phyloP scores from a whole-genome alignment of 2,329 filamentous ascomycete genomes.

The Penicillium sp. region DNA sequence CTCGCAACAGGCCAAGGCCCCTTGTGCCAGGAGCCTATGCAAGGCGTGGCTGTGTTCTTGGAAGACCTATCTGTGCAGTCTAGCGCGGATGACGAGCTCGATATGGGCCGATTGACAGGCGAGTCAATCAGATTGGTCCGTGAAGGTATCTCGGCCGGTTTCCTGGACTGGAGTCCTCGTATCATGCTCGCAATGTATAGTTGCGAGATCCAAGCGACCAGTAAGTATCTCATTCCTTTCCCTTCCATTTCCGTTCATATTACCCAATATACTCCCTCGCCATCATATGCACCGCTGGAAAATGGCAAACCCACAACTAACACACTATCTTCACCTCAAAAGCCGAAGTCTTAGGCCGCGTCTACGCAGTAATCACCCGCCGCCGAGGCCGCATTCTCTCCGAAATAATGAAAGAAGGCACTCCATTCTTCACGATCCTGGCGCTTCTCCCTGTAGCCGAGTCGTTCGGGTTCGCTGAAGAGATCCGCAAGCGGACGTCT shows the following conservation, averaged over 20 bases:
- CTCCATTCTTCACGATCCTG: conserved; percentile 91
- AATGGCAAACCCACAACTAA: conserved; percentile 4
- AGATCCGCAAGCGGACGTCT: conserved; percentile 91
- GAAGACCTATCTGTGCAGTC: conserved; percentile 69
- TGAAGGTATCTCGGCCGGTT: conserved; percentile 76
- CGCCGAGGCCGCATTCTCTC: conserved; percentile 84
- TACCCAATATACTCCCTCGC: not conserved
- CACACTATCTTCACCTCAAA: conserved; percentile 19
- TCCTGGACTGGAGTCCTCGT: conserved; percentile 94
- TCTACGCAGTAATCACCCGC: conserved; percentile 96
- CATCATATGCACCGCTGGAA: not conserved
- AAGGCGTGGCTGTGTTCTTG: conserved; percentile 86
- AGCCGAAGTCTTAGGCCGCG: conserved; percentile 89
- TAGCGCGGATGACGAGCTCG: conserved; percentile 47
- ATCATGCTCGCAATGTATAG: conserved; percentile 96
- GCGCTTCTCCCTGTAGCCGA: conserved; percentile 87
- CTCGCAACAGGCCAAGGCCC: conserved; percentile 85
- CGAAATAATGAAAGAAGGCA: conserved; percentile 90
- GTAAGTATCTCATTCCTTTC: conserved; percentile 44
- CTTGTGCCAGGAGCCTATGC: conserved; percentile 86
- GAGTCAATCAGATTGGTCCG: conserved; percentile 90
- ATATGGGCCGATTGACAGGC: conserved; percentile 78
- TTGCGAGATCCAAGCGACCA: conserved; percentile 94
- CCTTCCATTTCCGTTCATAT: not conserved
- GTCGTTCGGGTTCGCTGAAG: conserved; percentile 92